Conservation (phyloP, 169 alveolate species). For the Cryptosporidium baileyi region DNA sequence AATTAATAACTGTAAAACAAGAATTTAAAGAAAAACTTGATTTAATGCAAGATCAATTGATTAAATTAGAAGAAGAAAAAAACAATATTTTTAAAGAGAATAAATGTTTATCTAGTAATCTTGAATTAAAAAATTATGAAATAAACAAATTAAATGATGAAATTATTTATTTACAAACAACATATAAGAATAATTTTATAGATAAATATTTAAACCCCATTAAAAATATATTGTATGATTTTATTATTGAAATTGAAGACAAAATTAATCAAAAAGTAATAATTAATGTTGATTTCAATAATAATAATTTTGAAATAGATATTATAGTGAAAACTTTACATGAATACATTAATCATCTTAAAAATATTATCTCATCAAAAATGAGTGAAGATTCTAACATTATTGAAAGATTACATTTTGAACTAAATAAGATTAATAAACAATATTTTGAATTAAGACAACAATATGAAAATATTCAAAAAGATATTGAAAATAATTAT, state of each 20-base stretch:
- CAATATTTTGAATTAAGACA: not conserved
- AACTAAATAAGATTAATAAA: conserved; percentile 1
- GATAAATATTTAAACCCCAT: conserved; percentile 33
- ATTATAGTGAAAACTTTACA: conserved; percentile 23
- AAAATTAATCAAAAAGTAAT: not conserved
- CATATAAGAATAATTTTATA: conserved; percentile 22
- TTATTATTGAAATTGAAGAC: not conserved
- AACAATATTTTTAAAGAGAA: conserved; percentile 20
- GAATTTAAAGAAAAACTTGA: conserved; percentile 1
- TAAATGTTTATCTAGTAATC: conserved; percentile 19
- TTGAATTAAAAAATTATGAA: conserved; percentile 39
- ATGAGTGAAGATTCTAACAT: conserved; percentile 10
- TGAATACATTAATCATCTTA: conserved; percentile 31
- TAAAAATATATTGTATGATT: conserved; percentile 25
- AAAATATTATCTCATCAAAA: not conserved
- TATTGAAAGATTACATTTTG: conserved; percentile 38
- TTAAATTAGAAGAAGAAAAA: conserved; percentile 11
- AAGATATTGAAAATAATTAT: not conserved
- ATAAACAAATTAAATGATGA: conserved; percentile 49
- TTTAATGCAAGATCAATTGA: not conserved
- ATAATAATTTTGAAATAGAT: conserved; percentile 20
- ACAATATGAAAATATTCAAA: not conserved
- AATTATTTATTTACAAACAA: not conserved
- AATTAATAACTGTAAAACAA: not conserved
- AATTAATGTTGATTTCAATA: conserved; percentile 27